A percentile compares a stretch with the other conserved stretches of the same genome.
Evolutionary conservation across 2,329 filamentous ascomycete species (phyloP).

Genomic region (Alternaria sp.): DNA sequence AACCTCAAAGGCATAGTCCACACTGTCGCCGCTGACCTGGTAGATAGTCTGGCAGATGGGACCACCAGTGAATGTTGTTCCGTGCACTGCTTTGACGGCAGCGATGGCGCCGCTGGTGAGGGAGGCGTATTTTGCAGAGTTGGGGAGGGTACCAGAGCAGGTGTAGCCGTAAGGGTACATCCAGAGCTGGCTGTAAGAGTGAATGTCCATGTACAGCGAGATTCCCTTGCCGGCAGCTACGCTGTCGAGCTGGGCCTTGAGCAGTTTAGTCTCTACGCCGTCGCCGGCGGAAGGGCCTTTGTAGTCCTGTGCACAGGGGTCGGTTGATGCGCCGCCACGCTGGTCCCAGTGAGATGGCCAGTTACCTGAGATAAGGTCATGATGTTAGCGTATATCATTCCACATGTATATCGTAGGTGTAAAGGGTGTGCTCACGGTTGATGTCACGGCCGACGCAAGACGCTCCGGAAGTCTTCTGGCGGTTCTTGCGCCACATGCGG

Average conservation of each 20-base stretch:
- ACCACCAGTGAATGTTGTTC: slow-evolving; percentile 53
- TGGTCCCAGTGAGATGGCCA: slow-evolving; percentile 49
- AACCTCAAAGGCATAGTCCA: slow-evolving; percentile 57
- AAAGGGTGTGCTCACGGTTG: slow-evolving; percentile 32
- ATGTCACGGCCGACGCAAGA: slow-evolving; percentile 50
- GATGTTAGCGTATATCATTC: neutral
- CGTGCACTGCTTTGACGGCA: slow-evolving; percentile 65
- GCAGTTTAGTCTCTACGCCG: slow-evolving; percentile 48
- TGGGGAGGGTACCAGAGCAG: slow-evolving; percentile 58
- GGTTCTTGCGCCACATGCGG: slow-evolving; percentile 52
- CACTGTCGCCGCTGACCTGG: slow-evolving; percentile 58
- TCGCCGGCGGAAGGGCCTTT: slow-evolving; percentile 46
- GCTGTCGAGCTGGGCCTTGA: slow-evolving; percentile 58
- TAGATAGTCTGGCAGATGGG: slow-evolving; percentile 69
- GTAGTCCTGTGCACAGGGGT: slow-evolving; percentile 49
- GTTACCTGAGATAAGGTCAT: slow-evolving; percentile 30
- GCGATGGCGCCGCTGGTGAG: slow-evolving; percentile 60
- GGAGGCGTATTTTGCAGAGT: slow-evolving; percentile 58
- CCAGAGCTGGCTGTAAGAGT: slow-evolving; percentile 63
- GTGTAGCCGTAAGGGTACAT: slow-evolving; percentile 68
- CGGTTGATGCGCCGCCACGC: slow-evolving; percentile 43
- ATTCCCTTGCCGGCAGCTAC: slow-evolving; percentile 60
- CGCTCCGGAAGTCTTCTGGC: slow-evolving; percentile 39
- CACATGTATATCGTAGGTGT: neutral
- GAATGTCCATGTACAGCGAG: slow-evolving; percentile 70